Evolutionary conservation across 1,139 yeast genomes (phyloP), one percentile per base, ranked within the genome.

Genomic region (Saccharomycopsis crataegensis): DNA sequence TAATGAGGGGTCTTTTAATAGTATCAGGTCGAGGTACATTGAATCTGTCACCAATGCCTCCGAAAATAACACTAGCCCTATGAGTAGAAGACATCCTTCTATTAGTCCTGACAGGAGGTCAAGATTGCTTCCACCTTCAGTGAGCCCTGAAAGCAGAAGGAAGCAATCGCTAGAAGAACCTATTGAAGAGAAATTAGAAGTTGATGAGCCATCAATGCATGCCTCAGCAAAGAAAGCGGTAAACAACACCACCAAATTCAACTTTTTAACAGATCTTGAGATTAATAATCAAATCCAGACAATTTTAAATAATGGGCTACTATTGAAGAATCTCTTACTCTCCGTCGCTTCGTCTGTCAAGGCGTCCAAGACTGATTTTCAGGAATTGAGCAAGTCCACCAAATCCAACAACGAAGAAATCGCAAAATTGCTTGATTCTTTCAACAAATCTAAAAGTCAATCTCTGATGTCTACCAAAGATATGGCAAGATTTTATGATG

Each of bases 261-360:
- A 46, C 12, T 48, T 46, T 33, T 42, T 54, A n/a, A 54, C 57
- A 7, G 56, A 54, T 36, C 36, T 54, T 31, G 57, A 54, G 38
- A 46, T 54, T 41, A 48, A 45, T 37, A 41, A 31, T 12, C 46
- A 52, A 22, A 54, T 54, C 28, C 47, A 54, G 16, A 36, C 53
- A 6, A 51, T 54, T 33, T 32, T 43, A 45, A 54, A 54, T 43
- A 52, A 54, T 38, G 56, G 58, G 14, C 33, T 52, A 14, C 43
- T 54, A 6, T 33, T 54, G 28, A 54, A 54, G 41, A 54, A 53
- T 32, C 42, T 54, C 9, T 49, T 54, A 31, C 44, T 54, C 5
- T 16, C 45, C 14, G 47, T 53, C 16, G 50, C 43, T 11, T 46
- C 52, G 7, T 43, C 53, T 1, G 41, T 54, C 17, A 54, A 54